Evolutionary conservation across 192 early-diverging fungal species (phyloP), one percentile per base, ranked within the genome.

Genomic region (Entomortierella lignicola): DNA sequence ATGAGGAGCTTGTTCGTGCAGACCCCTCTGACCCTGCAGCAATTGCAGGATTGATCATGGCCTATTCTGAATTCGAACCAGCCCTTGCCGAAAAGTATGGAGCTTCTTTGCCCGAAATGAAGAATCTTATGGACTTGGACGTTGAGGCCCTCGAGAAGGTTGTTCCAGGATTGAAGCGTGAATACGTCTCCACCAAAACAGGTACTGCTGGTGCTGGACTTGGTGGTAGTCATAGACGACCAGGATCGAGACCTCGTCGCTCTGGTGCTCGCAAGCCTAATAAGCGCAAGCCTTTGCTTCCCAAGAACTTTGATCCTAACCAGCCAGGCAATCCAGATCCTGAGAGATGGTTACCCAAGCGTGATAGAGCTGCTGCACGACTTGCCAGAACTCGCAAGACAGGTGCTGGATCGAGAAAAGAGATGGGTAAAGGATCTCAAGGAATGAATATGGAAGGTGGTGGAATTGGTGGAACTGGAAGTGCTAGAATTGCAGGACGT

Each of bases 321-420:
- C 60, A 60, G 6, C 31, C 37, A 30, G 50, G 63, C 8, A 60
- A 72, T 8, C 85, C 88, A 23, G 91, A 93, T 81, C 91, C 92
- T 18, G 90, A 93, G 58, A 84, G 92, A 47, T 93, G 92, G 92
- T 47, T 92, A 56, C 87, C 91, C 8, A 89, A 90, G 62, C 83
- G 85, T 43, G 91, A 93, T 32, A 72, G 92, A 12, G 81, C 88
- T 13, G 77, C 83, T 7, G 89, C 83, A 50, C 80, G 77, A 48
- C 66, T 66, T 42, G 89, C 91, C 21, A 82, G 85, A 11, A 89
- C 89, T 48, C 72, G 69, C n/a, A 91, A 89, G 75, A 84, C 87
- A 57, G 86, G 87, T 8, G 68, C 80, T 41, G 81, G 69, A n/a
- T 79, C 74, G 0, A 69, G 37, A 50, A 77, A 72, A 51, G 71